A percentile compares a stretch with the other conserved stretches of the same genome.
phyloP scores from a whole-genome alignment of 1,284 basidiomycete species.

The Ganoderma boninense region DNA sequence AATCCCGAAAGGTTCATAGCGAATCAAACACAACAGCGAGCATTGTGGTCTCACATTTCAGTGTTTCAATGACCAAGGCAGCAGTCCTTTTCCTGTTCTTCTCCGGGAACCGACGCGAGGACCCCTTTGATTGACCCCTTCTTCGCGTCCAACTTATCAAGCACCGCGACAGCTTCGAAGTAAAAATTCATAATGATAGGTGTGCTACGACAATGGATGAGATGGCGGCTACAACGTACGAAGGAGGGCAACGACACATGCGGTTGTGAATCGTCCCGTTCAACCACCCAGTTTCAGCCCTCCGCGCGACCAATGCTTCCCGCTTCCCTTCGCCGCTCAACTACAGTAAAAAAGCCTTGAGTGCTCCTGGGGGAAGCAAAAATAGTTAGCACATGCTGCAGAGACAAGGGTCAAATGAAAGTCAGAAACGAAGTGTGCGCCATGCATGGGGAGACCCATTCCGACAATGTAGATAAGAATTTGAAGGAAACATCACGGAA shows the following conservation, averaged over 20 bases:
- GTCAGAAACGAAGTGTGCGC: slow-evolving; percentile 38
- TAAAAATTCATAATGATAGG: slow-evolving; percentile 88
- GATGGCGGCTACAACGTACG: slow-evolving; percentile 24
- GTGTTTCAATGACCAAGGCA: slow-evolving; percentile 87
- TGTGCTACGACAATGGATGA: slow-evolving; percentile 35
- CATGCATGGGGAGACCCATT: slow-evolving; percentile 48
- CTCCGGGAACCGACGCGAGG: slow-evolving; percentile 76
- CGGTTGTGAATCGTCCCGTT: slow-evolving; percentile 4
- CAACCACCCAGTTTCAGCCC: background rate
- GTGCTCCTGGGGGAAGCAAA: background rate
- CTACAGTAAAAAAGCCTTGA: background rate
- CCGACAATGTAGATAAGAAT: slow-evolving; percentile 90
- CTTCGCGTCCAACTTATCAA: slow-evolving; percentile 87
- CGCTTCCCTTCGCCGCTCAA: background rate
- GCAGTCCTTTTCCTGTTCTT: slow-evolving; percentile 82
- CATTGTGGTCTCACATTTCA: slow-evolving; percentile 78
- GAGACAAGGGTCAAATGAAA: background rate
- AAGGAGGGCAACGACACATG: slow-evolving; percentile 23
- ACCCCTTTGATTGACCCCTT: slow-evolving; percentile 88
- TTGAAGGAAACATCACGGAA: slow-evolving; percentile 59
- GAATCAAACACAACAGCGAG: background rate
- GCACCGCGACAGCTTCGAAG: slow-evolving; percentile 83
- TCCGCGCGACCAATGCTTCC: background rate
- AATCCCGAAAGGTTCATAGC: slow-evolving; percentile 11
- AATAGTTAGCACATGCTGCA: slow-evolving; percentile 10